Evolutionary conservation across 192 early-diverging fungal genomes (phyloP), one percentile per base, ranked within the genome.

Genomic region (Paraglomus occultum): DNA sequence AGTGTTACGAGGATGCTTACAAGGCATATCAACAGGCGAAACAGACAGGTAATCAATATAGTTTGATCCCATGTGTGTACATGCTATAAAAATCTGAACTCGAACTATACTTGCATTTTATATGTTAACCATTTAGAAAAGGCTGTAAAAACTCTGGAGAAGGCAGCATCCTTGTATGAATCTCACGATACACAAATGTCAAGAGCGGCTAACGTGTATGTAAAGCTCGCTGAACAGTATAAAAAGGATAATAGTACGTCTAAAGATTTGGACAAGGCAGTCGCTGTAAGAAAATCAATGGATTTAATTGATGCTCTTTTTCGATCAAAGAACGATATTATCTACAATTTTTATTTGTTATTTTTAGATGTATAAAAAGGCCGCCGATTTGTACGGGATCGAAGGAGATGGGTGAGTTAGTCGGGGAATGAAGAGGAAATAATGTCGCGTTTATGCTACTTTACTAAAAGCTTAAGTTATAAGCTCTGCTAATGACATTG

Each of bases 1-100:
- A 62, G 23, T 75, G 75, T 22, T 80, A 80, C 50, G 79, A 80
- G 58, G 73, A 80, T 43, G 79, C 74, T 6, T 80, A 64, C 54
- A 76, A 76, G 59, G 51, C 79, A 1, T 76, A 71, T 52, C 71
- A 80, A 52, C 76, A 76, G 73, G 49, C 59, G 14, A 73, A 76
- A 46, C 69, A 75, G 18, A 54, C 58, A 51, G 77, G 77, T 75
- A 74, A 40, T 15, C 31, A 31, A 63, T n/a, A n/a, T n/a, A n/a
- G n/a, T n/a, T n/a, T n/a, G n/a, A n/a, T n/a, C n/a, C n/a, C 40
- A 8, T 10, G 8, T 8, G n/a, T n/a, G n/a, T 38, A 17, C 18
- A 45, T 51, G 5, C 0, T 43, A 43, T 0, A 6, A 9, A 17
- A 9, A 17, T 42, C 45, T 0, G 6, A 20, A 51, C 20, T 42